Conservation (phyloP, 2,329 filamentous ascomycete species). For the Colletotrichum shisoi region DNA sequence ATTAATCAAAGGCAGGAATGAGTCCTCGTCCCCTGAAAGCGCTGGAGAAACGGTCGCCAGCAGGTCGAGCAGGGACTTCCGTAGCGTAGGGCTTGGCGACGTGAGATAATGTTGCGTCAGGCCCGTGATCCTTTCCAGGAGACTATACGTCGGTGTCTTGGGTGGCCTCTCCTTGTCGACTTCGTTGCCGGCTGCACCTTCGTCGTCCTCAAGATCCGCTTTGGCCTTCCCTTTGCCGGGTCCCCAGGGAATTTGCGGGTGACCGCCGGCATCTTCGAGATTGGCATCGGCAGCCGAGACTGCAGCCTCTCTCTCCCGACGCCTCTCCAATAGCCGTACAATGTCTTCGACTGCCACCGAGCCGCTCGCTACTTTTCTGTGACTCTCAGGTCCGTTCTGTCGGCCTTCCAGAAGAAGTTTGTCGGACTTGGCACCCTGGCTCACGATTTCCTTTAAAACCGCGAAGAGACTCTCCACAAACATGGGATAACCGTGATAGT, state of each 20-base stretch:
- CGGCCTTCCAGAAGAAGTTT: slow-evolving; percentile 57
- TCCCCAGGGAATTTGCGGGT: slow-evolving; percentile 50
- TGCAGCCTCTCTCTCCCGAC: slow-evolving; percentile 44
- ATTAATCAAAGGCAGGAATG: slow-evolving; percentile 88
- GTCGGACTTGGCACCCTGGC: slow-evolving; percentile 74
- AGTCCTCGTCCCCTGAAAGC: slow-evolving; percentile 78
- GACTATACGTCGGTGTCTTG: slow-evolving; percentile 80
- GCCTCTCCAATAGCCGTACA: slow-evolving; percentile 60
- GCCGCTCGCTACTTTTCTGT: slow-evolving; percentile 52
- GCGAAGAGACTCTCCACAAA: slow-evolving; percentile 87
- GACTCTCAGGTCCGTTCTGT: slow-evolving; percentile 49
- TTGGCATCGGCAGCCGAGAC: slow-evolving; percentile 50
- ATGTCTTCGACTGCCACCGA: slow-evolving; percentile 56
- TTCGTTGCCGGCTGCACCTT: slow-evolving; percentile 16
- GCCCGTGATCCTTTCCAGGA: slow-evolving; percentile 81
- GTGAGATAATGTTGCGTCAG: slow-evolving; percentile 92
- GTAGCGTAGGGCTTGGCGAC: slow-evolving; percentile 79
- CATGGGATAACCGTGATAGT: slow-evolving; percentile 89
- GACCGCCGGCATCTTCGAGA: slow-evolving; percentile 46
- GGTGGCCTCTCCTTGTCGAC: slow-evolving; percentile 61
- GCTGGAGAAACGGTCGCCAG: slow-evolving; percentile 75
- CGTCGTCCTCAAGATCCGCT: slow-evolving; percentile 43
- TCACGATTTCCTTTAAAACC: slow-evolving; percentile 82
- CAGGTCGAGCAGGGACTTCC: slow-evolving; percentile 79
- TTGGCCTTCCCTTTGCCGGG: slow-evolving; percentile 10